Percentiles rank a stretch among this genome's conserved stretches.
phyloP scores from a whole-genome alignment of 2,329 filamentous ascomycete species.

The Fusarium metavorans region DNA sequence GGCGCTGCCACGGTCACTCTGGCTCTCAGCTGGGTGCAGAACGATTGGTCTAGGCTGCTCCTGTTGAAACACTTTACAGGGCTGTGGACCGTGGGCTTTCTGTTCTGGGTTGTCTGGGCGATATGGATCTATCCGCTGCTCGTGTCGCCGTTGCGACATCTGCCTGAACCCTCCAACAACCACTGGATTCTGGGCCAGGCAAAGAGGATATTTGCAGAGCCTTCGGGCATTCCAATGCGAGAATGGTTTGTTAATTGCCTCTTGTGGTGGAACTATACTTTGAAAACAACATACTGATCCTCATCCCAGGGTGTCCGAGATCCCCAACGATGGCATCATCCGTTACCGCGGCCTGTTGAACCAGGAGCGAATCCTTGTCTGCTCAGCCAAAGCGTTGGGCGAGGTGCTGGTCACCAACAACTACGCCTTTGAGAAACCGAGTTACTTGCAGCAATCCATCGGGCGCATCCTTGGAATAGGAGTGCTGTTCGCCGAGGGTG shows the following conservation, averaged over 20 bases:
- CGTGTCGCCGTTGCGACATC: constrained; percentile 62
- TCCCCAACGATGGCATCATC: constrained; percentile 77
- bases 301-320: constrained; percentile 66
- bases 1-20: constrained; percentile 41
- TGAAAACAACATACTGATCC: constrained; percentile 12
- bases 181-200: constrained; percentile 65
- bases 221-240: constrained; percentile 59
- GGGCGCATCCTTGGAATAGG: constrained; percentile 76
- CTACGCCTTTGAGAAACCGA: constrained; percentile 78
- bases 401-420: constrained; percentile 77
- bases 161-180: constrained; percentile 58
- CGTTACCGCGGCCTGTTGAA: constrained; percentile 74
- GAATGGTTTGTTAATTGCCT: constrained; percentile 58
- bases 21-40: constrained; percentile 30
- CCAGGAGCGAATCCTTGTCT: constrained; percentile 71
- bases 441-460: constrained; percentile 64
- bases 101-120: constrained; percentile 55
- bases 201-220: constrained; percentile 51
- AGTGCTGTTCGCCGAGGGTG: constrained; percentile 86
- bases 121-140: constrained; percentile 62
- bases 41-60: constrained; percentile 45
- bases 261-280: background rate
- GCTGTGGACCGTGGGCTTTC: constrained; percentile 52
- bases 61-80: constrained; percentile 51
- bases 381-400: constrained; percentile 72